Base-by-base conservation (phyloP, 2,329 filamentous ascomycete genomes). In the Arthroderma sp. region DNA sequence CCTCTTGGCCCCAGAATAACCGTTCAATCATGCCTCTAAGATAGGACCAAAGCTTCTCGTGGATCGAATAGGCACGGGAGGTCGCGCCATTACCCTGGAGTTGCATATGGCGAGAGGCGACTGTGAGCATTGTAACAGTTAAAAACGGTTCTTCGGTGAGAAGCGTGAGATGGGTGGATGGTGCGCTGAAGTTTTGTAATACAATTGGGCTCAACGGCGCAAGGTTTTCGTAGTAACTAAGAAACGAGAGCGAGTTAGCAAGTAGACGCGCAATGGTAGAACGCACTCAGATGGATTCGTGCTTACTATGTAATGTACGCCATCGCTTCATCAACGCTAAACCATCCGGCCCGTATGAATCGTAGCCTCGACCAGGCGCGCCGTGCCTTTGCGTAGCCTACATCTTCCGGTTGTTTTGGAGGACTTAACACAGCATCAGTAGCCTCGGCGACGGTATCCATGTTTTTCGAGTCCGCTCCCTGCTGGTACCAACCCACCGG, bases 261-360 rank as follows among this genome's bases (percentile, higher is more conserved):
- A 47, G 38, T 22, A 29, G 8, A 43, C 22, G 42, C 11, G 7
- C 22, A 40, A 22, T 44, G 9, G 31, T 32, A 4, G 37, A 55
- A 42, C 54, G 39, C 5, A 8, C 5, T 27, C 38, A 34, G 9
- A 22, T 32, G 66, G 28, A 11, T 22, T 42, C 6, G 10, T 11
- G 66, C 78, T 57, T 73, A 85, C 81, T 96, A 96, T 60, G 88
- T 81, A 50, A 98, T 85, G 58, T 96, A 96, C 37, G 82, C 80
- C 61, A 96, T 88, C 22, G 86, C 89, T 64, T 98, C 91, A 52
- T 84, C 80, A 0, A 89, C 84, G 0, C 87, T 94, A 61, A 98
- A 91, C 89, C 89, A 96, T 6, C 91, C 91, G 6, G 87, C 87
- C 44, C 87, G 80, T n/a, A 96, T 89, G 59, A 96, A 96, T 37